These are phyloP conservation scores for Lepidium africanum DNA, from an alignment of 345 rosid genomes.

Conservation along the genomic window DNA sequence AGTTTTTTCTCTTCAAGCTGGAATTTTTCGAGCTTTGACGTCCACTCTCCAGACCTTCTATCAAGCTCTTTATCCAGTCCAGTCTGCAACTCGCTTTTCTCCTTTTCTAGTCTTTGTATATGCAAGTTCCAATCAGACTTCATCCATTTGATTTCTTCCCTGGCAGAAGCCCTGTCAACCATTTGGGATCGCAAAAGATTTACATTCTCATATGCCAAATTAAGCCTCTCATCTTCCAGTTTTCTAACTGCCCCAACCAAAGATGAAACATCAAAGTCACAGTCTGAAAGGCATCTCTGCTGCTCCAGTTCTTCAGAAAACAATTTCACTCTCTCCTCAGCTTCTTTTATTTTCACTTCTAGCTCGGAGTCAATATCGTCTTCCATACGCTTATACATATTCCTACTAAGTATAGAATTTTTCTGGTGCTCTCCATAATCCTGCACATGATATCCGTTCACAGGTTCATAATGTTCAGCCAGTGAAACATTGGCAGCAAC, in stretches of 20 bases:
- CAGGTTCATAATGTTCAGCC: conserved; percentile 41
- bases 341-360: conserved; percentile 55
- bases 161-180: conserved; percentile 54
- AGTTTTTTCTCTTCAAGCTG: conserved; percentile 85
- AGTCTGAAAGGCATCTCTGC: conserved; percentile 44
- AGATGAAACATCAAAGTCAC: conserved; percentile 54
- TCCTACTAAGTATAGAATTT: conserved; percentile 24
- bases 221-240: conserved; percentile 57
- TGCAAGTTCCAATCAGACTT: conserved; percentile 54
- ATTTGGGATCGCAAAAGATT: conserved; percentile 55
- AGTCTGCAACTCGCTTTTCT: conserved; percentile 68
- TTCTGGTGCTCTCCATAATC: conserved; percentile 31
- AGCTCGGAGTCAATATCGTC: conserved; percentile 51
- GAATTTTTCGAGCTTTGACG: conserved; percentile 71
- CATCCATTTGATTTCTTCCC: conserved; percentile 49
- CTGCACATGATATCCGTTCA: conserved; percentile 25
- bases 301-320: conserved; percentile 66
- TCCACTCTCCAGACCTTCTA: conserved; percentile 95
- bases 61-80: conserved; percentile 92
- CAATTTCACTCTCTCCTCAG: conserved; percentile 55
- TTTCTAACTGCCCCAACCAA: conserved; percentile 51
- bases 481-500: conserved; percentile 31
- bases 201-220: conserved; percentile 68
- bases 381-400: conserved; percentile 26
- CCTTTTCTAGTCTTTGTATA: conserved; percentile 57